phyloP scores from a whole-genome alignment of 1,284 basidiomycete genomes.

The Boletus smithii region DNA sequence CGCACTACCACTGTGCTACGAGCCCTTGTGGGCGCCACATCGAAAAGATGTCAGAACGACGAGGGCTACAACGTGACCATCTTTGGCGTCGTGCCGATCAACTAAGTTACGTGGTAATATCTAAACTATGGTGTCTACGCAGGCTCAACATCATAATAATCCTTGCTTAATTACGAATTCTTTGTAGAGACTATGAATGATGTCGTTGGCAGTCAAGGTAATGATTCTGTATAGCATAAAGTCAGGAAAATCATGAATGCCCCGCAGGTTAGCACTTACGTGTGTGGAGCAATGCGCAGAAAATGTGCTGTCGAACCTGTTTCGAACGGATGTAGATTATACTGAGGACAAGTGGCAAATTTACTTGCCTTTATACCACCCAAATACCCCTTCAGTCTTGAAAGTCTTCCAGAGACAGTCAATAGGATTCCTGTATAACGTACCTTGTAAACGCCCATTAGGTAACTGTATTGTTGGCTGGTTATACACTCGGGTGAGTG shows the following conservation, averaged over 20 bases:
- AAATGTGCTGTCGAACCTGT: conserved; percentile 89
- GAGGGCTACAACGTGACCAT: too few species aligned
- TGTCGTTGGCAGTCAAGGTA: conserved; percentile 83
- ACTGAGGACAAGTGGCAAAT: not conserved
- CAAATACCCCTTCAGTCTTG: conserved; percentile 84
- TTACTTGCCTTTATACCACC: conserved; percentile 83
- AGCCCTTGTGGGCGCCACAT: conserved; percentile 14
- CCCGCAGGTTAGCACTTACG: conserved; percentile 45
- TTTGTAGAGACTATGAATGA: conserved; percentile 77
- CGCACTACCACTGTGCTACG: conserved; percentile 40
- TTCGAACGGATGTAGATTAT: not conserved
- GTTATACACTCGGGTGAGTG: conserved; percentile 94
- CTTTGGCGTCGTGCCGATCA: not conserved
- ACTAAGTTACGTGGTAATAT: too few species aligned
- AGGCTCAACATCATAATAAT: not conserved
- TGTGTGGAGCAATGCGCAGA: conserved; percentile 88
- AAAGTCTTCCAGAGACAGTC: conserved; percentile 97
- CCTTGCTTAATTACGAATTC: conserved; percentile 21
- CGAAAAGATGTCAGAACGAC: not conserved
- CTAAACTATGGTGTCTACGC: not conserved
- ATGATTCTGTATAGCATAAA: conserved; percentile 55
- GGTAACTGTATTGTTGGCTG: conserved; percentile 78
- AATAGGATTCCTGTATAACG: conserved; percentile 87
- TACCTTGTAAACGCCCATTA: conserved; percentile 72
- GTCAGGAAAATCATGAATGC: conserved; percentile 6